A percentile compares a stretch with the other conserved stretches of the same genome.
These are phyloP conservation scores for Lyophyllum decastes DNA, from an alignment of 768 basidiomycete genomes.

Conservation along the genomic window DNA sequence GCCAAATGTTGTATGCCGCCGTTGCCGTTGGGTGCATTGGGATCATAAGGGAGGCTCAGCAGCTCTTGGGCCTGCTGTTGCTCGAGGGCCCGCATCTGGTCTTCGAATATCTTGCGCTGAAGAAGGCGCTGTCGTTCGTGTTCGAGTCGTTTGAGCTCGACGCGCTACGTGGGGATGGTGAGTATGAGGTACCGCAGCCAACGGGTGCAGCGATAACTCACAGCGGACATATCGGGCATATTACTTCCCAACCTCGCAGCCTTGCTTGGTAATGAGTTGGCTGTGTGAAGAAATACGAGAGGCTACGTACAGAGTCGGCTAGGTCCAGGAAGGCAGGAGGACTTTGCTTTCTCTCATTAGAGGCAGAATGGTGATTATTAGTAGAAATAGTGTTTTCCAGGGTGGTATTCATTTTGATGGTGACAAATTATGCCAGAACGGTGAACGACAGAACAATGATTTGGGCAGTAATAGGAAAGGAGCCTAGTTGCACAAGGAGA, in stretches of 20 bases:
- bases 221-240: slow-evolving; percentile 84
- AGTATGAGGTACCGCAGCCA: neutral
- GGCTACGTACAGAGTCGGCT: slow-evolving; percentile 79
- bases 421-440: slow-evolving; percentile 53
- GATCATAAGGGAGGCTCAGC: slow-evolving; percentile 70
- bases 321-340: slow-evolving; percentile 93
- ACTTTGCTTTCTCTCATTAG: slow-evolving; percentile 79
- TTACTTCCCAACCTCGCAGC: slow-evolving; percentile 84
- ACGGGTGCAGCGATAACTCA: slow-evolving; percentile 40
- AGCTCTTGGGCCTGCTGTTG: slow-evolving; percentile 88
- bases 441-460: slow-evolving; percentile 58
- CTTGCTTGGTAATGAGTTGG: slow-evolving; percentile 38
- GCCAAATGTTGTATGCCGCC: slow-evolving; percentile 72
- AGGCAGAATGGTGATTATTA: slow-evolving; percentile 69
- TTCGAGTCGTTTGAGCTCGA: slow-evolving; percentile 87
- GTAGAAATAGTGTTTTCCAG: slow-evolving; percentile 71
- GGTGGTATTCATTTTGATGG: slow-evolving; percentile 67
- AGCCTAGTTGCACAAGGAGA: slow-evolving; percentile 69
- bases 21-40: slow-evolving; percentile 41
- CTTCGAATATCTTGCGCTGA: slow-evolving; percentile 91
- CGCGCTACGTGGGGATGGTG: slow-evolving; percentile 56
- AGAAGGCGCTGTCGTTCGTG: slow-evolving; percentile 87
- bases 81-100: slow-evolving; percentile 94
- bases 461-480: slow-evolving; percentile 50
- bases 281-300: slow-evolving; percentile 13